A percentile compares a stretch with the other conserved stretches of the same genome.
These are phyloP conservation scores for Nakaseomyces bracarensis DNA, from an alignment of 1,139 yeast species.

Conservation along the genomic window DNA sequence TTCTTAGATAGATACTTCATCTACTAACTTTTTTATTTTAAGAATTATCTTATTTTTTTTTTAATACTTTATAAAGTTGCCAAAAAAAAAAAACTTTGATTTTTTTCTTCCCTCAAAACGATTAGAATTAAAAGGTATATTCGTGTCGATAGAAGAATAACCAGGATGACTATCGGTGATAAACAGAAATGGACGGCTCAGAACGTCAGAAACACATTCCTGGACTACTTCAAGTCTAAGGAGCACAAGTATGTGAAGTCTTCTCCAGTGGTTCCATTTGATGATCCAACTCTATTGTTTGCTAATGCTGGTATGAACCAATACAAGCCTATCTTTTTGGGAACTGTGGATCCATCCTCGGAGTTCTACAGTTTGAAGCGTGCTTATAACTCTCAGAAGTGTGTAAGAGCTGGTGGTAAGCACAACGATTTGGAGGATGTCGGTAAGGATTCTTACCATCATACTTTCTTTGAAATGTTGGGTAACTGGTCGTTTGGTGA, in stretches of 20 bases:
- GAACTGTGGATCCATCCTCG: slow-evolving; percentile 91
- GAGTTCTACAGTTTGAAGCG: slow-evolving; percentile 77
- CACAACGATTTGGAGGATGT: slow-evolving; percentile 98
- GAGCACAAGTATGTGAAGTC: slow-evolving; percentile 80
- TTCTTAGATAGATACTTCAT: too few species aligned
- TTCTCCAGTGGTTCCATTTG: slow-evolving; percentile 93
- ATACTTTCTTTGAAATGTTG: slow-evolving; percentile 96
- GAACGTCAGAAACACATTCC: slow-evolving; percentile 78
- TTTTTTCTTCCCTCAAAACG: background rate
- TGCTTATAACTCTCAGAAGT: slow-evolving; percentile 92
- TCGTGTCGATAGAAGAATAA: slow-evolving; percentile 5
- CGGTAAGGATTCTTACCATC: slow-evolving; percentile 95
- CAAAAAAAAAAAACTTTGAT: too few species aligned
- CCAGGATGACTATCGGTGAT: slow-evolving; percentile 30
- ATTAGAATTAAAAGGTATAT: background rate
- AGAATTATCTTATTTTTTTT: background rate
- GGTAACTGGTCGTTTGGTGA: slow-evolving; percentile 99
- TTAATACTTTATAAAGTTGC: too few species aligned
- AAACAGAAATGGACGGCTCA: slow-evolving; percentile 52
- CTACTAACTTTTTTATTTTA: too few species aligned
- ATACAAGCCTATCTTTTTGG: slow-evolving; percentile 91
- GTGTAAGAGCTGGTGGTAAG: slow-evolving; percentile 99
- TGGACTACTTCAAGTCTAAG: slow-evolving; percentile 64
- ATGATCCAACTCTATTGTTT: slow-evolving; percentile 90
- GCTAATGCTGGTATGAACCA: slow-evolving; percentile 99